Evolutionary conservation across 2,329 filamentous ascomycete species (phyloP), one percentile per base, ranked within the genome.

Genomic region (Aureobasidium sp.): DNA sequence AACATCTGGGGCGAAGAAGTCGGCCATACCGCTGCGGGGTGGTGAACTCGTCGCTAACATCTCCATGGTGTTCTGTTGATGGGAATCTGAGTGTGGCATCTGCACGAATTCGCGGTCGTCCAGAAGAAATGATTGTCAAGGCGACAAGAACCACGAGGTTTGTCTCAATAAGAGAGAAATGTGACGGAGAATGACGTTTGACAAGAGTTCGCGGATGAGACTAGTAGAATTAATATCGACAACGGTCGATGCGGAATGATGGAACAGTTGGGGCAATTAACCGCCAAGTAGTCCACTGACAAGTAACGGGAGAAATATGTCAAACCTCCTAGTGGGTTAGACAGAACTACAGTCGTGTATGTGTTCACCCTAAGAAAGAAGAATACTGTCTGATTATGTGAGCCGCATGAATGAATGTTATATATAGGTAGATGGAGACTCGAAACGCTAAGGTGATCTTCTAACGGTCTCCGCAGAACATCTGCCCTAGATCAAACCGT

Each of bases 1-100:
- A 29, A 85, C 80, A 31, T 86, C 84, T 6, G 77, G 75, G 27
- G 83, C 81, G 62, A 87, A 81, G 67, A 88, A 84, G 60, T 86
- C 43, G 15, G 56, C 56, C 16, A 60, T 60, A 33, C 27, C 42
- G 25, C 29, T 48, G n/a, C 25, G 29, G 11, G 31, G 42, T 10
- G 15, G 29, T 36, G 56, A 50, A 25, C 20, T 20, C 15, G 31
- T 54, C 9, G 9, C 20, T 7, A 11, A 38, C 18, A 6, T 15
- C n/a, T n/a, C 33, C 23, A 20, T 54, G 33, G 31, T 38, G n/a
- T n/a, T 38, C 33, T 16, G 31, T 54, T 15, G 20, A 38, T 38
- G n/a, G 18, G 13, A 20, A 38, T 38, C 31, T 23, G 50, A 54
- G 33, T 54, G 31, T 54, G 51, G 23, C 51, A 38, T 38, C 31